Percentiles rank a stretch among this genome's conserved stretches.
Conservation (phyloP, 257 asterid genomes). For the Primulina tabacum region DNA sequence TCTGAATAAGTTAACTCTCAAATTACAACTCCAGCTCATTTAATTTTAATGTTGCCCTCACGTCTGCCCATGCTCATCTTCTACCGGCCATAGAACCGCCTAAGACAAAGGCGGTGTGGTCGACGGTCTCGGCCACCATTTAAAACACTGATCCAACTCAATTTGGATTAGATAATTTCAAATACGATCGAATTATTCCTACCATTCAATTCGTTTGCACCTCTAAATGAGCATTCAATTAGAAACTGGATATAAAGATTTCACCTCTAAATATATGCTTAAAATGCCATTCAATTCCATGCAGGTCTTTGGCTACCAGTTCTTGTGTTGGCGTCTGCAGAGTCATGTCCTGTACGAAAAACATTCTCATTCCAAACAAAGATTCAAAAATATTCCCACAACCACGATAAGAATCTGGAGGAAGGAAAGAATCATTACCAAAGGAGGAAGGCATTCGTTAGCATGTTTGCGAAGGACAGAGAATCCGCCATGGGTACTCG, state of each 20-base stretch:
- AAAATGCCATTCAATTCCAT: constrained; percentile 57
- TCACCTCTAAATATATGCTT: constrained; percentile 61
- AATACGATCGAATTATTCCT: background rate
- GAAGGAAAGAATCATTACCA: constrained; percentile 29
- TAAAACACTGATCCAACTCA: too few relatives aligned
- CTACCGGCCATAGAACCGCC: too few relatives aligned
- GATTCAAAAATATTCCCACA: background rate
- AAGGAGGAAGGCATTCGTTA: constrained; percentile 46
- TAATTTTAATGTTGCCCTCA: too few relatives aligned
- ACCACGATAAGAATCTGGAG: background rate
- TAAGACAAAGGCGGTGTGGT: too few relatives aligned
- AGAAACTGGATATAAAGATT: background rate
- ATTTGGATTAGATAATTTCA: background rate
- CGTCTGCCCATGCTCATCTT: too few relatives aligned
- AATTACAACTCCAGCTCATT: background rate
- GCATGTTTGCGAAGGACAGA: constrained; percentile 55
- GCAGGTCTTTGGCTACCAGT: constrained; percentile 53
- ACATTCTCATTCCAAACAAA: background rate
- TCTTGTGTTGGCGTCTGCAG: constrained; percentile 56
- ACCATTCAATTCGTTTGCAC: too few relatives aligned
- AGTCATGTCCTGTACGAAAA: constrained; percentile 38
- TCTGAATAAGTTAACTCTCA: background rate
- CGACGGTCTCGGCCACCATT: too few relatives aligned
- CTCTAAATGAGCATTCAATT: too few relatives aligned
- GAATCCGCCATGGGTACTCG: constrained; percentile 60